Conservation (phyloP, 2,329 filamentous ascomycete species). For the Venturia nashicola region DNA sequence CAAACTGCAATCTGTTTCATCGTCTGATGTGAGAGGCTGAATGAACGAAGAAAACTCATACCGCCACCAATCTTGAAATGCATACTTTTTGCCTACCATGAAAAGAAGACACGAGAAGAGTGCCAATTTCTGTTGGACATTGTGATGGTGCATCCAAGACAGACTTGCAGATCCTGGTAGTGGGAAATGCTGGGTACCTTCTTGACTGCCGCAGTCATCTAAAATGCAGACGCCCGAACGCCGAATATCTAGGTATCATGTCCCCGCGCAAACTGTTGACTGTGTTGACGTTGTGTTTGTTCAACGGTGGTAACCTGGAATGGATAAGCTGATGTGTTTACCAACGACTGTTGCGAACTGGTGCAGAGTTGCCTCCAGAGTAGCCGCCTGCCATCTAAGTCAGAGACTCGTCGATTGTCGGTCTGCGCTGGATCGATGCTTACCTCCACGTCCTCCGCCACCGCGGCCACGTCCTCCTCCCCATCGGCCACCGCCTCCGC, state of each 20-base stretch:
- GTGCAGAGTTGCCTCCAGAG: constrained; percentile 26
- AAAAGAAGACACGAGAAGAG: neutral
- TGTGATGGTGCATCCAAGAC: neutral
- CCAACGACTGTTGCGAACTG: constrained; percentile 29
- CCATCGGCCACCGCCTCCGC: constrained; percentile 62
- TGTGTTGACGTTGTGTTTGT: neutral
- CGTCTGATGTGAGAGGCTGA: neutral
- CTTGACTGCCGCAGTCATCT: neutral
- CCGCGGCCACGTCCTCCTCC: constrained; percentile 56
- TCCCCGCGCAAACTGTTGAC: neutral
- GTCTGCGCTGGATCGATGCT: constrained; percentile 12
- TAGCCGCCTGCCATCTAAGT: constrained; percentile 18
- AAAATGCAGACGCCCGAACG: constrained; percentile 4
- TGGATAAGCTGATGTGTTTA: constrained; percentile 14
- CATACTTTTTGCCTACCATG: constrained; percentile 1
- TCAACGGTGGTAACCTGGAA: constrained; percentile 4
- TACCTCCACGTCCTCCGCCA: constrained; percentile 42
- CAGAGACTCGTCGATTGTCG: constrained; percentile 1
- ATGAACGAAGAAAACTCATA: neutral
- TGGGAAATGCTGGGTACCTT: neutral
- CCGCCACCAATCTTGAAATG: neutral
- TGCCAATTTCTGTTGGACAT: neutral
- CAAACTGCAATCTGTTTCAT: constrained; percentile 1
- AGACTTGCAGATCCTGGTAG: neutral
- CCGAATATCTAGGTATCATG: constrained; percentile 6